A percentile compares a stretch with the other conserved stretches of the same genome.
phyloP scores from a whole-genome alignment of 148 eudicot genomes.

The Arctostaphylos glauca region DNA sequence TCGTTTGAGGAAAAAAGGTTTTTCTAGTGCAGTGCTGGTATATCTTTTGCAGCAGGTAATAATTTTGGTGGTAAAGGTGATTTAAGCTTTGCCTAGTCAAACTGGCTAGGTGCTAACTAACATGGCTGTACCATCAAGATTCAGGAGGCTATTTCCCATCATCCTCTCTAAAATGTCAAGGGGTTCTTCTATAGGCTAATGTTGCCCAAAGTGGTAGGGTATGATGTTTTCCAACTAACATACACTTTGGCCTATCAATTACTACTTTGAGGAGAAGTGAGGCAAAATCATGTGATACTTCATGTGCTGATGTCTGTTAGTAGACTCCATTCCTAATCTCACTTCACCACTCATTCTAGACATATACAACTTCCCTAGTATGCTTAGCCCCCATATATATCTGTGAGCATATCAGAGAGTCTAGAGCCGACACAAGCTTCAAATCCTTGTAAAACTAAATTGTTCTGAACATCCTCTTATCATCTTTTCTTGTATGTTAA shows the following conservation, averaged over 20 bases:
- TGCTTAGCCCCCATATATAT: background rate
- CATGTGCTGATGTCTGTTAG: background rate
- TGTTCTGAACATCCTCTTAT: background rate
- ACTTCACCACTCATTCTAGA: background rate
- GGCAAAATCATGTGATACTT: conserved; percentile 20
- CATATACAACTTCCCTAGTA: no score
- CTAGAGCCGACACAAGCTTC: background rate
- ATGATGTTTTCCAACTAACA: background rate
- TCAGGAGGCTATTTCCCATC: no score
- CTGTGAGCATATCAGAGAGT: background rate
- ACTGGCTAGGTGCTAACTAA: background rate
- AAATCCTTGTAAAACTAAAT: background rate
- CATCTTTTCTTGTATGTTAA: background rate
- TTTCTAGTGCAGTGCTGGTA: background rate
- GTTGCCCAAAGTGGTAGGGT: no score
- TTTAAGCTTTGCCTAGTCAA: background rate
- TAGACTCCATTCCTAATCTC: background rate
- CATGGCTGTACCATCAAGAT: background rate
- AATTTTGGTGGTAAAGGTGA: background rate
- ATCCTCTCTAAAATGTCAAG: background rate
- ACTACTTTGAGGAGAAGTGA: background rate
- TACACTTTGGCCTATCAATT: background rate
- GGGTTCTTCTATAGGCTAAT: background rate
- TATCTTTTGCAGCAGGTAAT: background rate
- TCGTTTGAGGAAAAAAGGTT: background rate